Conservation (phyloP, 179 eudicot genomes). For the Drosera spatulata region DNA sequence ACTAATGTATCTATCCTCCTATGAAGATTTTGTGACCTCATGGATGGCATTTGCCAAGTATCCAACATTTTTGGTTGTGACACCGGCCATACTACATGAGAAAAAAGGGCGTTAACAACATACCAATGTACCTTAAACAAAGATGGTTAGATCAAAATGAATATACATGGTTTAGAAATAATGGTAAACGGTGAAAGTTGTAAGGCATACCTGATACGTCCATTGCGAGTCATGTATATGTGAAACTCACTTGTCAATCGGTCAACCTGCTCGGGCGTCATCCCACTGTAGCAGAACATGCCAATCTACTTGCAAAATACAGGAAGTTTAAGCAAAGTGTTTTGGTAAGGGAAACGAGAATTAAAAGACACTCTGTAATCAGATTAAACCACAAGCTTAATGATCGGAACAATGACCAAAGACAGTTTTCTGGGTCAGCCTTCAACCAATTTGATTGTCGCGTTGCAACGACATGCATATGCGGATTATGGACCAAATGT, state of each 20-base stretch:
- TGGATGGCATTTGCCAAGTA: constrained; percentile 92
- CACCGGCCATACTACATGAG: constrained; percentile 86
- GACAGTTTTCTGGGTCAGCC: no score
- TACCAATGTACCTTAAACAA: background rate
- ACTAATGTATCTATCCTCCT: no score
- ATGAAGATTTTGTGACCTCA: constrained; percentile 75
- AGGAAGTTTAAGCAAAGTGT: no score
- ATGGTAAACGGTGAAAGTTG: no score
- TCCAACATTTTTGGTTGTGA: constrained; percentile 80
- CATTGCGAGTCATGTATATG: constrained; percentile 92
- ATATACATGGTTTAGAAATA: no score
- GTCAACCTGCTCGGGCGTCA: constrained; percentile 96
- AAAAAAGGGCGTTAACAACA: background rate
- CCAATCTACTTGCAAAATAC: constrained; percentile 58
- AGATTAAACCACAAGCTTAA: no score
- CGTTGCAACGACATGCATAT: no score
- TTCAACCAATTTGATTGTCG: no score
- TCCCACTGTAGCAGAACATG: constrained; percentile 98
- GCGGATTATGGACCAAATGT: no score
- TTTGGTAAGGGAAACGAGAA: no score
- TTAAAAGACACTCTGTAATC: no score
- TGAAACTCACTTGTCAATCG: constrained; percentile 74
- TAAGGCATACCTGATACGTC: constrained; percentile 69
- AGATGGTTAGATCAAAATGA: background rate
- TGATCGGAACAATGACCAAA: no score